A percentile compares a stretch with the other conserved stretches of the same genome.
Evolutionary conservation across 2,329 filamentous ascomycete genomes (phyloP).

Genomic region (Lachnum nothofagi): DNA sequence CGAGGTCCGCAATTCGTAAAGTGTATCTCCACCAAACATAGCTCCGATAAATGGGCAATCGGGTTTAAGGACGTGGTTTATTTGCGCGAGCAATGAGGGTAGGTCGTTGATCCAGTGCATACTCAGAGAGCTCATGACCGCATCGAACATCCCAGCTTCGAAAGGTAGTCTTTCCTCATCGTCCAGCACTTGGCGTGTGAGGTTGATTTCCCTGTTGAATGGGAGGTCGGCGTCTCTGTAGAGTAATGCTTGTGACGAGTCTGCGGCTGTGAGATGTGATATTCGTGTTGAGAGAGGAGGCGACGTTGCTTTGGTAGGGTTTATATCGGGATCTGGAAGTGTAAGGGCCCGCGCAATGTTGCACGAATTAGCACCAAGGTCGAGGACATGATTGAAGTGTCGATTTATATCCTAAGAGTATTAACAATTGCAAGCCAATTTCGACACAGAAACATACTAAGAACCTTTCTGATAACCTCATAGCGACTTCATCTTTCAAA

Average conservation of each 20-base stretch:
- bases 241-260: slow-evolving; percentile 72
- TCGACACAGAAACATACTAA: slow-evolving; percentile 48
- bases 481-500: slow-evolving; percentile 85
- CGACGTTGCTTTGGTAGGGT: slow-evolving; percentile 47
- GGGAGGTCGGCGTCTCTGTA: slow-evolving; percentile 70
- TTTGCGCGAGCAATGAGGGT: slow-evolving; percentile 74
- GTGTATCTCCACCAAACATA: slow-evolving; percentile 92
- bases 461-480: slow-evolving; percentile 76
- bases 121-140: slow-evolving; percentile 81
- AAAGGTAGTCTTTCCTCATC: slow-evolving; percentile 74
- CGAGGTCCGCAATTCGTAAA: slow-evolving; percentile 89
- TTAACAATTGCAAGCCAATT: slow-evolving; percentile 14
- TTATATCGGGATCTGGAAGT: slow-evolving; percentile 60
- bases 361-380: slow-evolving; percentile 92
- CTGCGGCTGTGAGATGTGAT: slow-evolving; percentile 69
- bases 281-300: slow-evolving; percentile 68
- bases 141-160: slow-evolving; percentile 72
- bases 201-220: slow-evolving; percentile 69
- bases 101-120: slow-evolving; percentile 98
- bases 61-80: slow-evolving; percentile 82
- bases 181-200: slow-evolving; percentile 69
- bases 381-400: slow-evolving; percentile 75
- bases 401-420: slow-evolving; percentile 80
- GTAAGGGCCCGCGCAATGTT: slow-evolving; percentile 83
- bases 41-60: slow-evolving; percentile 89